Conservation (phyloP, 129 eudicot species). For the Heracleum sosnowskyi region DNA sequence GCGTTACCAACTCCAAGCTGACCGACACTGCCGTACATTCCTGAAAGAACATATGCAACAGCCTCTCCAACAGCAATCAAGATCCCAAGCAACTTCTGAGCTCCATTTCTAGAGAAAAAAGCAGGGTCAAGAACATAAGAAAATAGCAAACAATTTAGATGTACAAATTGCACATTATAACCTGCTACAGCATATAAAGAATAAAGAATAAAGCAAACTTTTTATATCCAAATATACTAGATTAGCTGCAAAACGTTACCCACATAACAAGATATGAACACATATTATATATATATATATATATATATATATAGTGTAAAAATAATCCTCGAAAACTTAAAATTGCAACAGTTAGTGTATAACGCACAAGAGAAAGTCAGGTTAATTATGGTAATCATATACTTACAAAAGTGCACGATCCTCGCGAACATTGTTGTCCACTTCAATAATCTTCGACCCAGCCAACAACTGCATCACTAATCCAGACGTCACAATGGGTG, state of each 20-base stretch:
- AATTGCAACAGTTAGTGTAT: neutral
- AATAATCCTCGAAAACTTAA: neutral
- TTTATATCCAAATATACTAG: neutral
- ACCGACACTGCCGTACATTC: slow-evolving; percentile 90
- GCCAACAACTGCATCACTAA: slow-evolving; percentile 91
- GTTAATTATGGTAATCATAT: neutral
- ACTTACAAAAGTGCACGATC: slow-evolving; percentile 95
- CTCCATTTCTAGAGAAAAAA: slow-evolving; percentile 55
- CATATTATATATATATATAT: too few relatives aligned
- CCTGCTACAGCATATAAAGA: neutral
- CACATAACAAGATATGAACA: neutral
- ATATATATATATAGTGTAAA: too few relatives aligned
- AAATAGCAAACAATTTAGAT: neutral
- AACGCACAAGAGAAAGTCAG: neutral
- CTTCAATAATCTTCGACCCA: slow-evolving; percentile 96
- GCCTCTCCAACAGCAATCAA: slow-evolving; percentile 91
- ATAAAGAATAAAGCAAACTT: neutral
- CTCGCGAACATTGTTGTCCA: slow-evolving; percentile 95
- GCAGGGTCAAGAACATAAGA: neutral
- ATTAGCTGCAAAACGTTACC: too few relatives aligned
- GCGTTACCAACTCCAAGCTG: slow-evolving; percentile 90
- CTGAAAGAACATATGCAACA: slow-evolving; percentile 94
- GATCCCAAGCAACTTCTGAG: slow-evolving; percentile 82
- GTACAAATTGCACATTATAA: neutral
- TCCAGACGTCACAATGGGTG: slow-evolving; percentile 96